Evolutionary conservation across 352 stramenopile genomes (phyloP).

Genomic region (Phytophthora europaea): DNA sequence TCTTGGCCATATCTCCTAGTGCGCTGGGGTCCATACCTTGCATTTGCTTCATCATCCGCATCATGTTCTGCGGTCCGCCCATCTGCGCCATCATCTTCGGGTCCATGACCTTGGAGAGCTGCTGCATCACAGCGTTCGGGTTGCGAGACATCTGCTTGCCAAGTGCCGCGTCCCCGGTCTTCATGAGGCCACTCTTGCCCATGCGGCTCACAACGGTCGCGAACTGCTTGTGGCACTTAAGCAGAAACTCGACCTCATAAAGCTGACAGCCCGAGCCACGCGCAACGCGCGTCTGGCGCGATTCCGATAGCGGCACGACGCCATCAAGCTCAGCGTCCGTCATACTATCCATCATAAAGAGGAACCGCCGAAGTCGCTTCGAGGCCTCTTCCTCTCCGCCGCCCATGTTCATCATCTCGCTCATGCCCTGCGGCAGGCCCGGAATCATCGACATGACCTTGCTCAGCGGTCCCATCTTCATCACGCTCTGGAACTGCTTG

Average conservation of each 20-base stretch:
- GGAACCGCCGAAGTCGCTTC: constrained; percentile 96
- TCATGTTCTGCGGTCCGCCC: constrained; percentile 86
- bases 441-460: constrained; percentile 99
- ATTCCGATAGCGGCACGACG: constrained; percentile 71
- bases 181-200: constrained; percentile 97
- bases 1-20: constrained; percentile 85
- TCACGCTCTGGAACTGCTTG: constrained; percentile 98
- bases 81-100: constrained; percentile 94
- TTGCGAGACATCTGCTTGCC: constrained; percentile 97
- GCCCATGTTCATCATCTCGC: constrained; percentile 91
- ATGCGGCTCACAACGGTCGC: constrained; percentile 96
- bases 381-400: constrained; percentile 94
- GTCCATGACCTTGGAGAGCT: constrained; percentile 96
- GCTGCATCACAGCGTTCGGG: constrained; percentile 96
- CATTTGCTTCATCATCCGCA: constrained; percentile 97
- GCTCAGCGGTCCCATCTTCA: constrained; percentile 98
- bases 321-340: constrained; percentile 97
- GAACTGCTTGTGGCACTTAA: constrained; percentile 98
- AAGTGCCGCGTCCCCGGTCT: constrained; percentile 86
- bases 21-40: constrained; percentile 81
- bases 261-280: constrained; percentile 91
- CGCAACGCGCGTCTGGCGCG: constrained; percentile 90
- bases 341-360: constrained; percentile 99
- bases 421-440: constrained; percentile 93
- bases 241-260: constrained; percentile 93